phyloP scores from a whole-genome alignment of 108 stramenopile genomes.

The Cyclotella cryptica region DNA sequence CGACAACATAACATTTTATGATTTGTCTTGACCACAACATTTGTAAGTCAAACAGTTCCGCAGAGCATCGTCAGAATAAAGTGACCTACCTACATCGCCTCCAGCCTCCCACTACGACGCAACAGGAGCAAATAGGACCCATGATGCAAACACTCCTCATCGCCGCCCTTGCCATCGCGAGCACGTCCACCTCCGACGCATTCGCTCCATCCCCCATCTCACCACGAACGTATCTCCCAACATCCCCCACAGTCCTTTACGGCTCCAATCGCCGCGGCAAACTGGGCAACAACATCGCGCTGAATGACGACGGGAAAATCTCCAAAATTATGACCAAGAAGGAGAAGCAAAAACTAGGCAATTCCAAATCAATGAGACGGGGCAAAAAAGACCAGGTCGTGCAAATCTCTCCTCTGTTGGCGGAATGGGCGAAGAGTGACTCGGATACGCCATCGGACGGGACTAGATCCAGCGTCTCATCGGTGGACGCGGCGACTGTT shows the following conservation, averaged over 20 bases:
- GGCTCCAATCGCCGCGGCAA: conserved; percentile 44
- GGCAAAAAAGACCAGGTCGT: conserved; percentile 7
- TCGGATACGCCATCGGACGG: conserved; percentile 6
- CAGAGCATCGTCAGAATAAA: too few species aligned
- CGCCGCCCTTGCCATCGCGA: background rate
- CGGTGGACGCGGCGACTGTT: background rate
- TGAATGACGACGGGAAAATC: conserved; percentile 44
- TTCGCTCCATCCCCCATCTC: conserved; percentile 10
- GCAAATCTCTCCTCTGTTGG: conserved; percentile 48
- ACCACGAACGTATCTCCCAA: background rate
- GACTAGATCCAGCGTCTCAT: background rate
- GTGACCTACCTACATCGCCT: too few species aligned
- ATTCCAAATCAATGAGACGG: conserved; percentile 20
- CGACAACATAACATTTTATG: too few species aligned
- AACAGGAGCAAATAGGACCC: background rate
- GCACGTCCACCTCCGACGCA: background rate
- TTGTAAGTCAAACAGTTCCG: too few species aligned
- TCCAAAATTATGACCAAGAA: conserved; percentile 44
- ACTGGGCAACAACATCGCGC: conserved; percentile 40
- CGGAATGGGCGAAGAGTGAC: conserved; percentile 38
- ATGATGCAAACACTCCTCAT: background rate
- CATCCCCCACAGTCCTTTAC: conserved; percentile 16
- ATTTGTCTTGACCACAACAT: too few species aligned
- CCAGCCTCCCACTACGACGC: background rate
- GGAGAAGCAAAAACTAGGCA: conserved; percentile 37